Base-by-base conservation (phyloP, 2,329 filamentous ascomycete species). In the Massarina eburnea region DNA sequence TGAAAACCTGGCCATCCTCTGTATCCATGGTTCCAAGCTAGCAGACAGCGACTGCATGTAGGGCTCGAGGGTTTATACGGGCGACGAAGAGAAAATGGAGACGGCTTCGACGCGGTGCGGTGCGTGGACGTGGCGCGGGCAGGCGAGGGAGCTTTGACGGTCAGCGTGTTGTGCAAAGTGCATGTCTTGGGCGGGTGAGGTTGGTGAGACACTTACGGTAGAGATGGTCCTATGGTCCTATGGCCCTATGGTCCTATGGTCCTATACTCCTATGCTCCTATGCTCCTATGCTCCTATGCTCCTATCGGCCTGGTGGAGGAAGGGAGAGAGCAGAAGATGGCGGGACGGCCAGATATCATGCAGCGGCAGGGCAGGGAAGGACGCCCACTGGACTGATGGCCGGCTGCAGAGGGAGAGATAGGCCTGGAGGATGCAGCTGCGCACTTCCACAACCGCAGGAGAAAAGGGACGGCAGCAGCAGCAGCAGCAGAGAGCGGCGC, bases 1-100 rank as follows among this genome's bases (percentile, higher is more conserved):
- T 84, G 76, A 94, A 95, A 74, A 88, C 75, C 78, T 89, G 84
- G 72, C 89, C 89, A 84, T 94, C 88, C 85, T 92, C 88, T 73
- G 87, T 89, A 77, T 89, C 85, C 87, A 91, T 94, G 61, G 41
- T 66, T 60, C 56, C 34, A 50, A 41, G 41, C 41, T 48, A 20
- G 62, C 55, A 59, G 56, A 54, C 55, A 37, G 49, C 56, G 57
- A 63, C 57, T 60, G 62, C 66, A 68, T 69, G 55, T 60, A 66
- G 64, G 59, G 53, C 54, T 40, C 43, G 42, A 39, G 42, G 41
- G 39, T 45, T 24, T 43, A 36, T 47, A 14, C 19, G 19, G 9
- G 35, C 10, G 17, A n/a, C 6, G 35, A 38, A 22, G 35, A 26
- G 20, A 8, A 12, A 20, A 4, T 15, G 2, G 9, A 24, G 24